These are phyloP conservation scores for Aspergillus thermomutatus DNA, from an alignment of 2,329 filamentous ascomycete species.

Conservation along the genomic window DNA sequence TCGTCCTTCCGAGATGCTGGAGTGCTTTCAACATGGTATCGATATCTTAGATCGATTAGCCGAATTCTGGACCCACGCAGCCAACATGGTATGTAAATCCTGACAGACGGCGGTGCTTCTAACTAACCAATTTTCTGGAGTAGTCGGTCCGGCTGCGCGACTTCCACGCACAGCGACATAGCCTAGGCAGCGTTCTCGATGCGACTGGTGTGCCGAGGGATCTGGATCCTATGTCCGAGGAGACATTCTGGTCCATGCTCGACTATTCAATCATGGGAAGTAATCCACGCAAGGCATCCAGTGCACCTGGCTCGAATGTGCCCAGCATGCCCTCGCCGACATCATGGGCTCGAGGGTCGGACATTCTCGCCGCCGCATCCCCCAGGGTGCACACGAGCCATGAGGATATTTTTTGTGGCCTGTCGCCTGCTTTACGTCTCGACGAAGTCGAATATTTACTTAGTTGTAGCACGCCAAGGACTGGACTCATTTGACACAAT, in stretches of 20 bases:
- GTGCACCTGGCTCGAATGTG: neutral
- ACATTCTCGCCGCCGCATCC: neutral
- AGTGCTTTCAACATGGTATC: constrained; percentile 16
- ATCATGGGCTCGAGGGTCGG: constrained; percentile 8
- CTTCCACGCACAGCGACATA: constrained; percentile 18
- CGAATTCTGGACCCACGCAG: constrained; percentile 17
- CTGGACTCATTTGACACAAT: too few species aligned
- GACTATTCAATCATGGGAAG: constrained; percentile 19
- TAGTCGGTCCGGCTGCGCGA: constrained; percentile 18
- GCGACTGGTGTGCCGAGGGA: constrained; percentile 14
- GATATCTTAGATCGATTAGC: constrained; percentile 15
- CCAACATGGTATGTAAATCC: constrained; percentile 19
- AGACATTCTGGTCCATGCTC: constrained; percentile 21
- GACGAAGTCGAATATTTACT: too few species aligned
- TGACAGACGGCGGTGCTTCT: neutral
- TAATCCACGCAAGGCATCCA: constrained; percentile 5
- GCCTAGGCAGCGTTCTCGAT: constrained; percentile 16
- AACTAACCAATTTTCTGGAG: neutral
- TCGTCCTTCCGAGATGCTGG: constrained; percentile 6
- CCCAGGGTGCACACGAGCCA: neutral
- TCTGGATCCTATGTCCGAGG: constrained; percentile 11
- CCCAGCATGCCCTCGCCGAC: constrained; percentile 12
- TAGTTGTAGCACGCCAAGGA: too few species aligned
- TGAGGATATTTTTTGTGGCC: too few species aligned
- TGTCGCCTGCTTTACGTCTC: too few species aligned